Percentiles rank a stretch among this genome's conserved stretches.
These are phyloP conservation scores for Conticribra guillardii DNA, from an alignment of 108 stramenopile species.

Conservation along the genomic window DNA sequence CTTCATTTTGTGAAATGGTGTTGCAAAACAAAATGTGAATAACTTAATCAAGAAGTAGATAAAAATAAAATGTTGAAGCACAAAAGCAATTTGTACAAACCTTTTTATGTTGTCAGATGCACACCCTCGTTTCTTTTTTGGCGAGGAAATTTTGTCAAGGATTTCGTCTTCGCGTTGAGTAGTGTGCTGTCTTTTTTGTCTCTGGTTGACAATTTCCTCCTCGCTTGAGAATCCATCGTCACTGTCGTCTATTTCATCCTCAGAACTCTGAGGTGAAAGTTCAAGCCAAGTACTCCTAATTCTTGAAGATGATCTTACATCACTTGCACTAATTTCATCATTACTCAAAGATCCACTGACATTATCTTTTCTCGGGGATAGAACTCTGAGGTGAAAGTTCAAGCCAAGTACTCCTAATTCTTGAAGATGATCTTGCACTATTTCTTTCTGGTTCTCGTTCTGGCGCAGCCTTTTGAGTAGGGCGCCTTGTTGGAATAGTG, in stretches of 20 bases:
- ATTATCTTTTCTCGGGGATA: neutral
- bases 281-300: no score
- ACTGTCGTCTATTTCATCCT: conserved; percentile 17
- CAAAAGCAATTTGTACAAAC: no score
- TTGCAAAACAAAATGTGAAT: neutral
- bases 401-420: no score
- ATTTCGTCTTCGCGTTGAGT: neutral
- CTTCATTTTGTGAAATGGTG: neutral
- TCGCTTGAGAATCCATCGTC: conserved; percentile 11
- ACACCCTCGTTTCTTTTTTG: conserved; percentile 17
- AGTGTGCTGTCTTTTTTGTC: conserved; percentile 13
- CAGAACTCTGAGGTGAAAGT: neutral
- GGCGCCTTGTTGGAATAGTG: no score
- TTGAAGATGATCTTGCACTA: conserved; percentile 14
- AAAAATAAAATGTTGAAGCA: no score
- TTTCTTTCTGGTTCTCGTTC: conserved; percentile 6
- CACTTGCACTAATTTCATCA: no score
- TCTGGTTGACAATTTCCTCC: conserved; percentile 14
- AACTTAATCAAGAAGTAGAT: neutral
- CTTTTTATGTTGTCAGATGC: neutral
- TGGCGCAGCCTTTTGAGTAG: no score
- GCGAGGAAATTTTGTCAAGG: neutral
- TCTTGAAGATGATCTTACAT: conserved; percentile 18
- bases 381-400: neutral
- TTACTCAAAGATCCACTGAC: no score